Conservation (phyloP, 2,329 filamentous ascomycete species). For the Myriosclerotinia curreyana region DNA sequence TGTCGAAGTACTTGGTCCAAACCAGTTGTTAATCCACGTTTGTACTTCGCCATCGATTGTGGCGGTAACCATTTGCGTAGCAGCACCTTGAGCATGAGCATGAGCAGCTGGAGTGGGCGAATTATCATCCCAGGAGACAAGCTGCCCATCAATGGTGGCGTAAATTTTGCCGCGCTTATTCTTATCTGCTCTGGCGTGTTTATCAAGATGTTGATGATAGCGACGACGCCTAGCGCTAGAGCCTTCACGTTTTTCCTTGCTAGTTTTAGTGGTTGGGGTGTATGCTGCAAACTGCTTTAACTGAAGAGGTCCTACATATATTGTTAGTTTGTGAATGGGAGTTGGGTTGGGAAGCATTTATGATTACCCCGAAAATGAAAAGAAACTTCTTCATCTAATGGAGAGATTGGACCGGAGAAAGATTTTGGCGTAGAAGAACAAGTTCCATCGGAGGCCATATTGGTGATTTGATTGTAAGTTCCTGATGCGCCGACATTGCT, state of each 20-base stretch:
- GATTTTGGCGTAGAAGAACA: conserved; percentile 53
- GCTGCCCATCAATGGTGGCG: conserved; percentile 33
- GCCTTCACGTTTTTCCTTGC: conserved; percentile 40
- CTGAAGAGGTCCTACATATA: conserved; percentile 55
- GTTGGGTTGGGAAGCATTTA: neutral
- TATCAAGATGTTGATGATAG: conserved; percentile 39
- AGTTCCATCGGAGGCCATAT: conserved; percentile 54
- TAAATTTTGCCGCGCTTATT: conserved; percentile 43
- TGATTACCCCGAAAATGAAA: conserved; percentile 20
- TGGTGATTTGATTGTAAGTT: conserved; percentile 60
- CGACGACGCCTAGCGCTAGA: conserved; percentile 32
- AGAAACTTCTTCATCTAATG: conserved; percentile 65
- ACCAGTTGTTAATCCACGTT: conserved; percentile 21
- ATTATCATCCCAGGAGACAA: conserved; percentile 32
- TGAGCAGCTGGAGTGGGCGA: conserved; percentile 22
- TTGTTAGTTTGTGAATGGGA: neutral
- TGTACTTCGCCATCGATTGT: conserved; percentile 18
- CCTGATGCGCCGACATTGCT: conserved; percentile 57
- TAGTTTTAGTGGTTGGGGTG: conserved; percentile 42
- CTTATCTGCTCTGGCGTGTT: conserved; percentile 29
- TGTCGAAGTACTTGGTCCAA: conserved; percentile 5
- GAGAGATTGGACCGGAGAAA: conserved; percentile 62
- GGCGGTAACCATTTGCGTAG: conserved; percentile 1
- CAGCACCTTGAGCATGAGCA: neutral
- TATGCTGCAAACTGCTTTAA: conserved; percentile 70